These are phyloP conservation scores for Cantharellus anzutake DNA, from an alignment of 768 basidiomycete genomes.

Conservation along the genomic window DNA sequence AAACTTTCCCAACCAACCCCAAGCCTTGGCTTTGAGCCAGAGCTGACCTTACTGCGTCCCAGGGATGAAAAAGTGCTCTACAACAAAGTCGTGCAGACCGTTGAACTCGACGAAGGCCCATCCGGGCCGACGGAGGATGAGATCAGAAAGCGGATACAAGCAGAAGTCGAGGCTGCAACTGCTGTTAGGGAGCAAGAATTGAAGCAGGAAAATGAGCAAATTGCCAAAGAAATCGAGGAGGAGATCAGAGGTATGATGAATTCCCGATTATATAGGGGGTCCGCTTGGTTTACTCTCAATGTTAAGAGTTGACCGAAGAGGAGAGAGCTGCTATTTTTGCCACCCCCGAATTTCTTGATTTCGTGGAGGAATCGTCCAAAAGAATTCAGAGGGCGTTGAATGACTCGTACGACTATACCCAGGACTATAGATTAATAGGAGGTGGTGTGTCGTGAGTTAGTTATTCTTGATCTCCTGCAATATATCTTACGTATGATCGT, in stretches of 20 bases:
- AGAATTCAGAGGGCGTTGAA: conserved; percentile 89
- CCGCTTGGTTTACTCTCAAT: neutral
- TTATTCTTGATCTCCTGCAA: neutral
- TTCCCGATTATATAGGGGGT: neutral
- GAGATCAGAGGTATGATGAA: conserved; percentile 48
- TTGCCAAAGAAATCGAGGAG: conserved; percentile 73
- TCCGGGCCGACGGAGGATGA: conserved; percentile 44
- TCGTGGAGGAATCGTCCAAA: conserved; percentile 87
- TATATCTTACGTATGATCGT: neutral
- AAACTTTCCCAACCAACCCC: neutral
- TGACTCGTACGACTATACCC: conserved; percentile 91
- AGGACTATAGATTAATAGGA: conserved; percentile 84
- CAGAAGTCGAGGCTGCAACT: conserved; percentile 53
- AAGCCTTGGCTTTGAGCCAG: neutral
- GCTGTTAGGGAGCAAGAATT: conserved; percentile 51
- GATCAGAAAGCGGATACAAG: conserved; percentile 45
- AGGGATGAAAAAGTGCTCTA: conserved; percentile 47
- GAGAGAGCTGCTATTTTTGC: conserved; percentile 63
- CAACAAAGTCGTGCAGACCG: conserved; percentile 73
- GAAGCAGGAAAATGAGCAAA: conserved; percentile 64
- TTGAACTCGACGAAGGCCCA: conserved; percentile 37
- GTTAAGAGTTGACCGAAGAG: conserved; percentile 66
- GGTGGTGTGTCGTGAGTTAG: conserved; percentile 60
- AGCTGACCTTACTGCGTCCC: neutral
- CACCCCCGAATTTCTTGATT: conserved; percentile 84